Base-by-base conservation (phyloP, 495 filamentous ascomycete species). In the Penicillium mononematosum region DNA sequence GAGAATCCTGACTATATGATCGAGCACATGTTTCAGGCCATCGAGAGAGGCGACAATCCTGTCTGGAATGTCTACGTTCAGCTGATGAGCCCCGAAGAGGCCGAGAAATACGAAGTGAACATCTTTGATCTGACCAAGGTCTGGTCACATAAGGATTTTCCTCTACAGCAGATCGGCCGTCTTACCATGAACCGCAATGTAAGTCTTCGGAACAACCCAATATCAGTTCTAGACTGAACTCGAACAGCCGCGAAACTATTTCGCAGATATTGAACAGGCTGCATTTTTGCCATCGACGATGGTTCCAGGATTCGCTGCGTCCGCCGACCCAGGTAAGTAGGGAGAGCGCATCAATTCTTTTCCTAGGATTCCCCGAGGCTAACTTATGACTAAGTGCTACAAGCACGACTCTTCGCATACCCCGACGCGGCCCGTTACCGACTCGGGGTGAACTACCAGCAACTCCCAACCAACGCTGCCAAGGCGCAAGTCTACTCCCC, bases 391-490 rank as follows among this genome's bases (percentile, higher is more conserved):
- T 6, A 16, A 70, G 75, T 90, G 49, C 78, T 90, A 1, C 88
- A 90, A 69, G 85, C 82, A 45, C 77, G 87, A 22, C 79, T 88
- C 70, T 88, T 89, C 66, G 78, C 83, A 49, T 90, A 90, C 64
- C 83, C 82, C 2, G 87, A 90, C 56, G 83, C 88, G 0, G 79
- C 82, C 24, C 79, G 84, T 47, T 83, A 90, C 68, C 80, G 87
- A 1, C 79, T 89, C 17, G 87, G 87, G 5, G 79, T 79, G 25
- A 89, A 89, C 65, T 84, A 84, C 55, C 79, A 86, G 48, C 80
- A 83, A 53, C 76, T 88, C 5, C 64, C 61, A 0, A 67, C 64
- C 11, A 67, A 67, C 16, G 61, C 61, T 5, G 58, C 64, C 12
- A 67, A 64, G 22, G 60, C 17, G 56, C 66, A 69, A 25, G 73